These are phyloP conservation scores for Eremothecium gossypii DNA, from an alignment of 1,139 yeast genomes.

Conservation along the genomic window DNA sequence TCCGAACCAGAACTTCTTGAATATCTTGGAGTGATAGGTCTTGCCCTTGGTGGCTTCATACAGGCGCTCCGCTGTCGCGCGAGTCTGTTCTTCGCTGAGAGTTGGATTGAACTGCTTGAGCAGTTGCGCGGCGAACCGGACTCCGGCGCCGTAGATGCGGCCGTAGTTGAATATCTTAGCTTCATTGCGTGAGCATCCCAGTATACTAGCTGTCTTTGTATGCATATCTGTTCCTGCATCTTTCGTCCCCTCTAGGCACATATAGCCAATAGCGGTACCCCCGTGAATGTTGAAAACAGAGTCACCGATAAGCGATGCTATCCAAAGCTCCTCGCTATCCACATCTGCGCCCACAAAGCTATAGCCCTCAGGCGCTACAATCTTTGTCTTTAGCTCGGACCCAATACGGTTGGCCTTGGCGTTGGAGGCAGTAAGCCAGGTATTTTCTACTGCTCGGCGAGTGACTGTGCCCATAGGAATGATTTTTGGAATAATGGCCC, in stretches of 20 bases:
- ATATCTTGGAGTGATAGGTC: slow-evolving; percentile 28
- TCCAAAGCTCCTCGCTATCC: slow-evolving; percentile 97
- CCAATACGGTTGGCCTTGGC: slow-evolving; percentile 82
- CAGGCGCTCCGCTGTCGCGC: slow-evolving; percentile 53
- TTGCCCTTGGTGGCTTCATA: slow-evolving; percentile 82
- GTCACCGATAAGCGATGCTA: slow-evolving; percentile 91
- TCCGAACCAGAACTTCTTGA: slow-evolving; percentile 60
- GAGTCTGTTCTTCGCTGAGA: slow-evolving; percentile 61
- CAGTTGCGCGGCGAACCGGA: slow-evolving; percentile 73
- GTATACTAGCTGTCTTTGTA: slow-evolving; percentile 82
- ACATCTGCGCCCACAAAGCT: slow-evolving; percentile 97
- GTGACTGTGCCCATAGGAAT: slow-evolving; percentile 96
- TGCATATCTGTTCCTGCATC: slow-evolving; percentile 87
- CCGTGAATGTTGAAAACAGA: slow-evolving; percentile 85
- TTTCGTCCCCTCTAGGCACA: slow-evolving; percentile 96
- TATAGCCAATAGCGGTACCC: slow-evolving; percentile 96
- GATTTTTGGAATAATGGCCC: slow-evolving; percentile 74
- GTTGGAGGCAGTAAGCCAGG: slow-evolving; percentile 96
- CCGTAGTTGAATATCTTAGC: slow-evolving; percentile 97
- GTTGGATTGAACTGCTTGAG: slow-evolving; percentile 73
- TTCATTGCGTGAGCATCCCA: slow-evolving; percentile 83
- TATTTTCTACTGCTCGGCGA: slow-evolving; percentile 90
- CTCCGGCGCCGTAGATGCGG: slow-evolving; percentile 95
- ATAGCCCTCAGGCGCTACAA: slow-evolving; percentile 83
- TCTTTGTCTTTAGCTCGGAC: slow-evolving; percentile 81